phyloP scores from a whole-genome alignment of 345 rosid genomes.

The Orychophragmus violaceus region DNA sequence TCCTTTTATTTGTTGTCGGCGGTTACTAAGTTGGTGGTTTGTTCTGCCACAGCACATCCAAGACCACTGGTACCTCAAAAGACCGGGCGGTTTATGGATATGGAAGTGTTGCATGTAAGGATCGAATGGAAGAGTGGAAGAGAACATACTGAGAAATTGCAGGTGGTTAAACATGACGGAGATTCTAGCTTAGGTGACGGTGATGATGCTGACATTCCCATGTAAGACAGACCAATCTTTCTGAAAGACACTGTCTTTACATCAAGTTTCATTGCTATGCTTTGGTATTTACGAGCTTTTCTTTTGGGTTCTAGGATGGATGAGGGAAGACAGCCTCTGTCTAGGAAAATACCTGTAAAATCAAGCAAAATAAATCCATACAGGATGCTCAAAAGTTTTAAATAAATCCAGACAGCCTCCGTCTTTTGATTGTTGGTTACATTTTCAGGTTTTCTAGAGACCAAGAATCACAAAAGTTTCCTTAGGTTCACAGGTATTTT shows the following conservation, averaged over 20 bases:
- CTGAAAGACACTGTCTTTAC: background rate
- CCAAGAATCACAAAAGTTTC: too few relatives aligned
- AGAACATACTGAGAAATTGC: slow-evolving; percentile 59
- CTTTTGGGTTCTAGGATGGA: slow-evolving; percentile 57
- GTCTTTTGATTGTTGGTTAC: slow-evolving; percentile 63
- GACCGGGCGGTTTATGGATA: slow-evolving; percentile 80
- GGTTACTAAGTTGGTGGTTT: slow-evolving; percentile 5
- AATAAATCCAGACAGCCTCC: slow-evolving; percentile 53
- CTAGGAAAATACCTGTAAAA: slow-evolving; percentile 71
- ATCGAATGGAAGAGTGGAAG: slow-evolving; percentile 80
- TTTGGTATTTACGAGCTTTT: background rate
- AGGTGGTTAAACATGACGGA: slow-evolving; percentile 57
- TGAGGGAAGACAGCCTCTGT: slow-evolving; percentile 88
- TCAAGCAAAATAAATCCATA: slow-evolving; percentile 83
- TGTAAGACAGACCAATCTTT: slow-evolving; percentile 33
- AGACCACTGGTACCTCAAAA: slow-evolving; percentile 77
- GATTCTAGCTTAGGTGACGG: slow-evolving; percentile 40
- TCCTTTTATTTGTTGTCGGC: background rate
- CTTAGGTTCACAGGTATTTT: too few relatives aligned
- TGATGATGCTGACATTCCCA: slow-evolving; percentile 67
- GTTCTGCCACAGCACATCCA: slow-evolving; percentile 52
- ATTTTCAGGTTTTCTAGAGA: too few relatives aligned
- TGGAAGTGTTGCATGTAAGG: slow-evolving; percentile 91
- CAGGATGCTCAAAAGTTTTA: too few relatives aligned
- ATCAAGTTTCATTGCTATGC: background rate